These are phyloP conservation scores for Annulohypoxylon moriforme DNA, from an alignment of 495 filamentous ascomycete genomes.

Conservation along the genomic window DNA sequence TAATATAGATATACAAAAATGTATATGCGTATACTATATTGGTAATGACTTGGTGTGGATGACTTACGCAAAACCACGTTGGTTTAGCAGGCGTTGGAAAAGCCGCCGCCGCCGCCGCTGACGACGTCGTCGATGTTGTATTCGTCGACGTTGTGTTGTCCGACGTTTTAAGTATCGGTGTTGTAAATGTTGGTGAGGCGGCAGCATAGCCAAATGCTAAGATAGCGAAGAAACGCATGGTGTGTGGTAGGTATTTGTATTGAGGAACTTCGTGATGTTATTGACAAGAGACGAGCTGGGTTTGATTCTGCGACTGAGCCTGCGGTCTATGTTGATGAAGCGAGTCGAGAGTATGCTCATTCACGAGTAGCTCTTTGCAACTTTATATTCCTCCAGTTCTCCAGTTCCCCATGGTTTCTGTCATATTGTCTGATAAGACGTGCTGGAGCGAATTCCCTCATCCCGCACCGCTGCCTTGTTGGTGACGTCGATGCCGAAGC, in stretches of 20 bases:
- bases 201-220: not conserved
- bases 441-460: not conserved
- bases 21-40: not conserved
- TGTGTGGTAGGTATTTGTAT: not conserved
- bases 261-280: not conserved
- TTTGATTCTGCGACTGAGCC: not conserved
- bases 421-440: not conserved
- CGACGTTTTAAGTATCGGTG: too few relatives aligned
- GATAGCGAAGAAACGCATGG: not conserved
- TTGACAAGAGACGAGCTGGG: not conserved
- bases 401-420: not conserved
- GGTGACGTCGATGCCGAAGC: not conserved
- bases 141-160: too few relatives aligned
- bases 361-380: not conserved
- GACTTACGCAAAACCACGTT: not conserved
- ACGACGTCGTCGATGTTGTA: not conserved
- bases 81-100: not conserved
- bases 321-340: not conserved
- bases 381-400: not conserved
- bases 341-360: not conserved
- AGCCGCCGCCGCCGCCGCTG: not conserved
- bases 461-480: not conserved
- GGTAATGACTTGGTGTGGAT: not conserved
- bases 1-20: not conserved
- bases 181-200: not conserved